Base-by-base conservation (phyloP, 164 flowering plant species). In the Nymphaea thermarum region DNA sequence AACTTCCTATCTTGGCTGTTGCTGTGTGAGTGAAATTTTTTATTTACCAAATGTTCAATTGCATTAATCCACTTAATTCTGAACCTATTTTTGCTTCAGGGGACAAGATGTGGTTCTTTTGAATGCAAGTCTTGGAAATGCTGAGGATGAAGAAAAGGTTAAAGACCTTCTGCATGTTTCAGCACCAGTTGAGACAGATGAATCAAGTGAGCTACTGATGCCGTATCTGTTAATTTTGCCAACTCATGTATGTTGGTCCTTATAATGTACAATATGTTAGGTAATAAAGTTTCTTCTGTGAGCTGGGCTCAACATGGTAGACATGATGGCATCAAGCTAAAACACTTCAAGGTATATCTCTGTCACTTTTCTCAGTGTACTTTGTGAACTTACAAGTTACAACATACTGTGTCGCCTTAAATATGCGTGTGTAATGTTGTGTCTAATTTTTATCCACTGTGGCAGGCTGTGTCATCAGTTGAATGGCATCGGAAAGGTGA, bases 401-500 rank as follows among this genome's bases (percentile, higher is more conserved):
- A 25, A 25, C 36, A 25, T 25, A 25, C 36, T 25, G 36, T 25
- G 36, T 25, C 1, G 36, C 36, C 36, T 25, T 0, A 25, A 25
- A 25, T 25, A 25, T 25, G 36, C 36, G 1, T 25, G 36, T 25
- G 36, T 25, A 25, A 25, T 51, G 57, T 51, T 51, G 10, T 68
- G 3, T 7, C 67, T 63, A 17, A 36, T 18, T 65, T 67, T 59
- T 42, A 14, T 70, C 51, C 42, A 47, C 44, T 74, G 3, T 71
- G 79, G 79, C 87, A 92, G 98, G 76, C 80, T 25, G 90, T 95
- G 3, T 68, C 91, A 67, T 82, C 87, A 63, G 87, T 92, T 15
- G 99, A 90, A 77, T 95, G 99, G 99, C 99, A 95, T 79, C 91
- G 91, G 2, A 90, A 81, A 77, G 98, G 99, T 80, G 98, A 92